Base-by-base conservation (phyloP, 2,329 filamentous ascomycete species). In the Penicillium concentricum region DNA sequence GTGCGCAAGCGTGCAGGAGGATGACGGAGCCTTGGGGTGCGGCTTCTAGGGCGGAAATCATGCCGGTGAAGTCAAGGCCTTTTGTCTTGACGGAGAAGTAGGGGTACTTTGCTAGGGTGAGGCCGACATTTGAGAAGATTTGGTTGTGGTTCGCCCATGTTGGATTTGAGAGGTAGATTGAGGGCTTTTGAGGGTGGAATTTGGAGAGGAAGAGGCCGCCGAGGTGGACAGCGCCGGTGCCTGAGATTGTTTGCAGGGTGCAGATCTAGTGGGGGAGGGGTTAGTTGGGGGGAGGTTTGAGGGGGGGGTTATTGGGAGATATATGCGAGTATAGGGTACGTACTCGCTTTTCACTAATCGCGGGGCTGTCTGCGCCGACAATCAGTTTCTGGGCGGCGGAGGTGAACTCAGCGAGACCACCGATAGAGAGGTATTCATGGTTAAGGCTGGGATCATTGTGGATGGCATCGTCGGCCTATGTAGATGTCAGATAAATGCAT, bases 131-230 rank as follows among this genome's bases (percentile, higher is more conserved):
- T 77, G 82, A 85, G 81, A 99, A 96, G 82, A 99, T 97, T 78
- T 97, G 94, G 80, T 95, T 88, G 86, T 99, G 94, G 81, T 99
- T 99, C 66, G 90, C 92, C 94, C 94, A 99, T 60, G 94, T 99
- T 51, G 94, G 94, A 76, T 89, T 90, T 70, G 92, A 96, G 75
- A 97, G 82, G 83, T 96, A 97, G 78, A 95, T 85, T 58, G 87
- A 85, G 65, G 88, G 78, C 83, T 85, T 72, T 74, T 70, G 76
- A 56, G 81, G 81, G 83, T 91, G 96, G 85, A 97, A 99, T 76
- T 88, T 92, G 75, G 89, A 81, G 59, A 99, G 88, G 86, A 99
- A 99, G 66, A 96, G 87, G 62, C 88, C 92, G 64, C 94, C 94
- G 37, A 97, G 81, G 74, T 99, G 94, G 64, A 96, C 87, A 61